These are phyloP conservation scores for Plenodomus lindquistii DNA, from an alignment of 2,329 filamentous ascomycete species.

Conservation along the genomic window DNA sequence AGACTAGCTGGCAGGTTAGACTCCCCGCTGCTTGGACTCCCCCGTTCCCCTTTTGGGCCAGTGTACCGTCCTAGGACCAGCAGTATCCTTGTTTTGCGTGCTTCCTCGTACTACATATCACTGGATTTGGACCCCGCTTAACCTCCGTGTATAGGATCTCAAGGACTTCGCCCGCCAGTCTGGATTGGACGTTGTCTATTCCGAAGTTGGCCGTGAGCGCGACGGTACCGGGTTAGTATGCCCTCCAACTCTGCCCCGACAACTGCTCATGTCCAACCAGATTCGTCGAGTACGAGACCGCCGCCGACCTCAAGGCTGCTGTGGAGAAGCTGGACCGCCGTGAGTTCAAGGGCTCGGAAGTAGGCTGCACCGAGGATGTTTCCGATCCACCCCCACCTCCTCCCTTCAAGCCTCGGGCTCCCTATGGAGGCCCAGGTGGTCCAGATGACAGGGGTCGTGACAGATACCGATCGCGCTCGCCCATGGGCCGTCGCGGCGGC, in stretches of 20 bases:
- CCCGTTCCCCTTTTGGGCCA: constrained; percentile 39
- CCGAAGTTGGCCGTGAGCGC: constrained; percentile 88
- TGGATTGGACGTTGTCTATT: constrained; percentile 96
- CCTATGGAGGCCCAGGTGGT: constrained; percentile 38
- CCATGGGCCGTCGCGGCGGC: constrained; percentile 62
- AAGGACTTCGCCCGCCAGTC: constrained; percentile 99
- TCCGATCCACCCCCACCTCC: constrained; percentile 42
- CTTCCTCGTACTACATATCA: constrained; percentile 32
- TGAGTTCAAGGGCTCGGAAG: constrained; percentile 88
- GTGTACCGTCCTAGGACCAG: constrained; percentile 46
- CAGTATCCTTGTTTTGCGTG: constrained; percentile 40
- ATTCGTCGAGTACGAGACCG: constrained; percentile 97
- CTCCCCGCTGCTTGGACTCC: constrained; percentile 56
- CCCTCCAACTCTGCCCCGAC: not conserved
- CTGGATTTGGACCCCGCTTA: constrained; percentile 67
- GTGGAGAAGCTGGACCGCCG: constrained; percentile 92
- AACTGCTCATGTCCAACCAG: constrained; percentile 52
- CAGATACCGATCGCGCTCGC: constrained; percentile 77
- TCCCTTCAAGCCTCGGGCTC: constrained; percentile 40
- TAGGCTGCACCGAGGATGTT: constrained; percentile 88
- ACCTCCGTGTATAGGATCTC: constrained; percentile 86
- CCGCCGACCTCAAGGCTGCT: constrained; percentile 82
- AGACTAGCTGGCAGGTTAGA: constrained; percentile 99
- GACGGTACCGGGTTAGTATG: constrained; percentile 83
- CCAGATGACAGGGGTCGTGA: constrained; percentile 71